These are phyloP conservation scores for Orbilia ellipsospora DNA, from an alignment of 2,329 filamentous ascomycete genomes.

Conservation along the genomic window DNA sequence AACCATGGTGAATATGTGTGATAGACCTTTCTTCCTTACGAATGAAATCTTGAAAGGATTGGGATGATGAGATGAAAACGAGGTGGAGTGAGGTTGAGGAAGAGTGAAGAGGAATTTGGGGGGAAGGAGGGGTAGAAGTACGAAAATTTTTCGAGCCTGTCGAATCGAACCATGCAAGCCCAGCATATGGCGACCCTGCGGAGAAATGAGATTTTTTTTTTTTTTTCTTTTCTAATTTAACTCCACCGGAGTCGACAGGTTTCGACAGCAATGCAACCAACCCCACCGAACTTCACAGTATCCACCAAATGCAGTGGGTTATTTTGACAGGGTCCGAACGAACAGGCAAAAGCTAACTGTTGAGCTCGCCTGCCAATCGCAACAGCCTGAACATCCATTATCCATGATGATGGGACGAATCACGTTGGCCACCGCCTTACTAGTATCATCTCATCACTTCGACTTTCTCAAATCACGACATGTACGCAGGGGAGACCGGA, in stretches of 20 bases:
- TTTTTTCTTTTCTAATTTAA: slow-evolving; percentile 23
- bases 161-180: slow-evolving; percentile 56
- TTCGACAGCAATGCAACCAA: slow-evolving; percentile 7
- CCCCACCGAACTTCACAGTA: slow-evolving; percentile 30
- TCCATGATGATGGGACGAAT: slow-evolving; percentile 37
- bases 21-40: slow-evolving; percentile 51
- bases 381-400: slow-evolving; percentile 19
- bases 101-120: slow-evolving; percentile 19
- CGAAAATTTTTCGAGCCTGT: slow-evolving; percentile 57
- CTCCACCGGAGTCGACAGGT: slow-evolving; percentile 35
- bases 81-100: slow-evolving; percentile 38
- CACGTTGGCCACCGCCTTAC: not conserved
- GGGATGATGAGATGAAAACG: slow-evolving; percentile 17
- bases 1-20: slow-evolving; percentile 67
- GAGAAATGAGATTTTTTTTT: slow-evolving; percentile 15
- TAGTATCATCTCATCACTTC: not conserved
- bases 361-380: slow-evolving; percentile 40
- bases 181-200: too few relatives aligned
- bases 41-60: slow-evolving; percentile 54
- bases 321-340: slow-evolving; percentile 4
- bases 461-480: slow-evolving; percentile 15
- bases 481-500: slow-evolving; percentile 10
- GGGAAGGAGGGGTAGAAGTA: slow-evolving; percentile 51
- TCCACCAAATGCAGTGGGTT: not conserved
- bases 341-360: slow-evolving; percentile 5